phyloP scores from a whole-genome alignment of 768 basidiomycete genomes.

The Pleurotus tuber-regium region DNA sequence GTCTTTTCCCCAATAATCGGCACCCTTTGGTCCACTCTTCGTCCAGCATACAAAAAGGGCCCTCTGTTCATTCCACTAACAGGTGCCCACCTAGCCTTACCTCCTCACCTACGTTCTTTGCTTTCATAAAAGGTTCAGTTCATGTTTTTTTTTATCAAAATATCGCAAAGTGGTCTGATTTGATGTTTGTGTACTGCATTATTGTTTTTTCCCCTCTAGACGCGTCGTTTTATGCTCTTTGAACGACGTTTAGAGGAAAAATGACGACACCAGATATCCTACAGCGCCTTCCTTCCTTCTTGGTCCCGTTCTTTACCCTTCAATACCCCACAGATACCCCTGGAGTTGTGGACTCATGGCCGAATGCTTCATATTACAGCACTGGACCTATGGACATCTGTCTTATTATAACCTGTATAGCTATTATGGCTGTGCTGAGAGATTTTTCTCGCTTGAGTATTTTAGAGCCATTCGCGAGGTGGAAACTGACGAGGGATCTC shows the following conservation, averaged over 20 bases:
- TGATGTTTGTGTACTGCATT: neutral
- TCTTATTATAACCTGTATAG: constrained; percentile 77
- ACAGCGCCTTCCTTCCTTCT: constrained; percentile 47
- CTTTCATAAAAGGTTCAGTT: neutral
- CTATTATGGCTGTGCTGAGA: constrained; percentile 83
- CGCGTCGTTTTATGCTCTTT: constrained; percentile 4
- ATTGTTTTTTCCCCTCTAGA: neutral
- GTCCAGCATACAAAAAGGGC: neutral
- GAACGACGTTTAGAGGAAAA: too few relatives aligned
- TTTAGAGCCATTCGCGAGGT: constrained; percentile 78
- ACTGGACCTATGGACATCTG: constrained; percentile 79
- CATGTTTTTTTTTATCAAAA: neutral
- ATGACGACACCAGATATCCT: neutral
- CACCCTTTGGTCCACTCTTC: neutral
- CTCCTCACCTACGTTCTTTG: neutral
- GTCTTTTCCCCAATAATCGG: neutral
- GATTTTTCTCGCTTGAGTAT: constrained; percentile 72
- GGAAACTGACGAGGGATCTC: constrained; percentile 65
- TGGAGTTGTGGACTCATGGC: constrained; percentile 66
- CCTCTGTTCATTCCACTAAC: neutral
- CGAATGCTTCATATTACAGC: constrained; percentile 62
- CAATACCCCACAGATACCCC: constrained; percentile 66
- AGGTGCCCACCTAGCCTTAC: neutral
- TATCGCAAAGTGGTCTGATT: neutral
- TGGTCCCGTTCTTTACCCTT: constrained; percentile 70